These are phyloP conservation scores for Talinum fruticosum DNA, from an alignment of 148 eudicot species.

Conservation along the genomic window DNA sequence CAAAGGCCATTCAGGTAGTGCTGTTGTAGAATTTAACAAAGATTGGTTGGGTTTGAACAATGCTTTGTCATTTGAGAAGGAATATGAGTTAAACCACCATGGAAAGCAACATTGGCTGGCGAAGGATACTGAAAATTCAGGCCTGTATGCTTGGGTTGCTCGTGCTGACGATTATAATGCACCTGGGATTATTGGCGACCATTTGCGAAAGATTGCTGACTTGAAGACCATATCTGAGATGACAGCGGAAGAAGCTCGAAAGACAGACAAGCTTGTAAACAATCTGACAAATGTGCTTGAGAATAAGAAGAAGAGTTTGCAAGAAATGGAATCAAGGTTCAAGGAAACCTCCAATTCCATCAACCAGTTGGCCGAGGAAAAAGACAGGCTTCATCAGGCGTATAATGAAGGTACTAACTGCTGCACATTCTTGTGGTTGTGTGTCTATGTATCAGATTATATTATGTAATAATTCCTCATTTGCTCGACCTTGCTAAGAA, in stretches of 20 bases:
- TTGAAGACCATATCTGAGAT: slow-evolving; percentile 73
- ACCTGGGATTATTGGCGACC: slow-evolving; percentile 66
- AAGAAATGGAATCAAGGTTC: slow-evolving; percentile 53
- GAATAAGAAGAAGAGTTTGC: slow-evolving; percentile 53
- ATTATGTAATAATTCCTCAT: background rate
- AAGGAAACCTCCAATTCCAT: slow-evolving; percentile 50
- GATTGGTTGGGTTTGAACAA: slow-evolving; percentile 82
- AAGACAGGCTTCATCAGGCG: slow-evolving; percentile 73
- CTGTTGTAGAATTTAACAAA: slow-evolving; percentile 77
- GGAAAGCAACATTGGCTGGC: slow-evolving; percentile 82
- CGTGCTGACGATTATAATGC: slow-evolving; percentile 88
- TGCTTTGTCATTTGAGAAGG: slow-evolving; percentile 87
- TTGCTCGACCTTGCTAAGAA: background rate
- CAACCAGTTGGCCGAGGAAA: slow-evolving; percentile 52
- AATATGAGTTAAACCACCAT: slow-evolving; percentile 70
- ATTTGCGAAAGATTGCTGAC: slow-evolving; percentile 79
- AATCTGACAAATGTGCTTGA: slow-evolving; percentile 66
- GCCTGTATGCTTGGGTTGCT: slow-evolving; percentile 93
- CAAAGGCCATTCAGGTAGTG: slow-evolving; percentile 82
- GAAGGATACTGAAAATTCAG: slow-evolving; percentile 43
- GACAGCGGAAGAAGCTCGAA: slow-evolving; percentile 65
- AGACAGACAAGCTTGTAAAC: slow-evolving; percentile 59
- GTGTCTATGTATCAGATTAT: background rate
- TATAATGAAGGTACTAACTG: slow-evolving; percentile 65
- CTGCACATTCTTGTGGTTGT: background rate